These are phyloP conservation scores for Zelopaecilomyces penicillatus DNA, from an alignment of 2,329 filamentous ascomycete species.

Conservation along the genomic window DNA sequence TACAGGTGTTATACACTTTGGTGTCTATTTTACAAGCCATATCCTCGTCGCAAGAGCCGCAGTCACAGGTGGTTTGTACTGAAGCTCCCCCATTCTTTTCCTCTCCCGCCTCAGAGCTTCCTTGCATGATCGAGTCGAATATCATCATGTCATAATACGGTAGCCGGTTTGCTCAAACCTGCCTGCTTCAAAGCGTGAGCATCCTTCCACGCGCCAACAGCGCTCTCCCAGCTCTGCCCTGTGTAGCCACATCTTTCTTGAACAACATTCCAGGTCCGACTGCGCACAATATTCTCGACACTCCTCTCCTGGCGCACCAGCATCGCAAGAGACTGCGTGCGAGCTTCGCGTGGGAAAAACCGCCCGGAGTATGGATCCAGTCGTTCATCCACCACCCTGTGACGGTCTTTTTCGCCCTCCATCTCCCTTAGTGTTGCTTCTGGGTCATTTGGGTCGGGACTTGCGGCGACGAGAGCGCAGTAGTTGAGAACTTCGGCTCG, in stretches of 20 bases:
- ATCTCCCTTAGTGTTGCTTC: constrained; percentile 60
- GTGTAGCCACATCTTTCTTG: constrained; percentile 62
- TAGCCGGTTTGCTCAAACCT: constrained; percentile 1
- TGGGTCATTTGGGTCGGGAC: constrained; percentile 79
- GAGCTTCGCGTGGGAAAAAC: constrained; percentile 70
- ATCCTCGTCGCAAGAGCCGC: too few relatives aligned
- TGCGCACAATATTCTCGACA: constrained; percentile 71
- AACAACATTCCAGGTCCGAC: constrained; percentile 73
- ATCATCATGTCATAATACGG: not conserved
- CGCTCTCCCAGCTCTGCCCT: constrained; percentile 52
- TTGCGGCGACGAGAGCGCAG: constrained; percentile 79
- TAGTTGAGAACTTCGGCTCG: constrained; percentile 80
- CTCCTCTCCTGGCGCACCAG: constrained; percentile 66
- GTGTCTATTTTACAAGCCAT: too few relatives aligned
- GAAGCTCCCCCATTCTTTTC: too few relatives aligned
- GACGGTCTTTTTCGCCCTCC: constrained; percentile 61
- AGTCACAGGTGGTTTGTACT: too few relatives aligned
- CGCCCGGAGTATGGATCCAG: constrained; percentile 84
- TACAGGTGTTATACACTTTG: too few relatives aligned
- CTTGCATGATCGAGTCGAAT: not conserved
- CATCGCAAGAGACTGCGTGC: constrained; percentile 70
- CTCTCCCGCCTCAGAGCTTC: too few relatives aligned
- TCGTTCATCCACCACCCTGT: constrained; percentile 75
- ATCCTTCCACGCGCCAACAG: constrained; percentile 54
- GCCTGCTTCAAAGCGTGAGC: constrained; percentile 11